Evolutionary conservation across 352 stramenopile species (phyloP).

Genomic region (Phytophthora pisi): DNA sequence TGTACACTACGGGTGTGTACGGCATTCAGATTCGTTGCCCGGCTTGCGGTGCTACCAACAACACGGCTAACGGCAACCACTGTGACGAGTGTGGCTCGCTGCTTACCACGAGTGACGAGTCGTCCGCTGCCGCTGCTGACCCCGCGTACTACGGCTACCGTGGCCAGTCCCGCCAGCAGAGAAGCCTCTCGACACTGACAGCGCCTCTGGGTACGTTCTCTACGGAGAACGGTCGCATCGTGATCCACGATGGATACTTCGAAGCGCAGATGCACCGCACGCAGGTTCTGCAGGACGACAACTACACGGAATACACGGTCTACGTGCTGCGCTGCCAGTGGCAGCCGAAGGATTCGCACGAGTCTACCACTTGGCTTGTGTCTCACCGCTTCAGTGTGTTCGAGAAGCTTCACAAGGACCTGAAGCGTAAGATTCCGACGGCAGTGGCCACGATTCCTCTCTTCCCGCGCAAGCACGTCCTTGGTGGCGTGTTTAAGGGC

Average conservation of each 20-base stretch:
- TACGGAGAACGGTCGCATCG: conserved; percentile 77
- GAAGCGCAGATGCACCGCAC: conserved; percentile 87
- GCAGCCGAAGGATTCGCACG: conserved; percentile 62
- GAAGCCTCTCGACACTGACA: conserved; percentile 64
- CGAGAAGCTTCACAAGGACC: conserved; percentile 43
- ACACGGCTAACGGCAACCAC: conserved; percentile 89
- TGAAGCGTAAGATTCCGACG: conserved; percentile 40
- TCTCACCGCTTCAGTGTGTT: conserved; percentile 47
- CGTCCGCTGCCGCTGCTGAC: conserved; percentile 50
- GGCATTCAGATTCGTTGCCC: conserved; percentile 89
- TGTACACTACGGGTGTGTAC: conserved; percentile 81
- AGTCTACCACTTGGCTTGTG: conserved; percentile 40
- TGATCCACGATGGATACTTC: conserved; percentile 89
- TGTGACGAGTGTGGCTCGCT: conserved; percentile 87
- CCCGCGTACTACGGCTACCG: conserved; percentile 67
- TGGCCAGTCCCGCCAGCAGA: conserved; percentile 59
- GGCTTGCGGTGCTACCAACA: conserved; percentile 85
- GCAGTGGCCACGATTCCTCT: conserved; percentile 48
- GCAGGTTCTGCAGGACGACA: conserved; percentile 88
- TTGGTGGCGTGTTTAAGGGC: conserved; percentile 82
- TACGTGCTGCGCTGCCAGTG: conserved; percentile 88
- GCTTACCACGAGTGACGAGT: conserved; percentile 79
- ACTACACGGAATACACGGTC: conserved; percentile 90
- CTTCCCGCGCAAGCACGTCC: conserved; percentile 87
- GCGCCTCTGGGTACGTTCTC: conserved; percentile 76